Evolutionary conservation across 371 early-diverging fungal species (phyloP).

Genomic region (Mucor circinelloides): DNA sequence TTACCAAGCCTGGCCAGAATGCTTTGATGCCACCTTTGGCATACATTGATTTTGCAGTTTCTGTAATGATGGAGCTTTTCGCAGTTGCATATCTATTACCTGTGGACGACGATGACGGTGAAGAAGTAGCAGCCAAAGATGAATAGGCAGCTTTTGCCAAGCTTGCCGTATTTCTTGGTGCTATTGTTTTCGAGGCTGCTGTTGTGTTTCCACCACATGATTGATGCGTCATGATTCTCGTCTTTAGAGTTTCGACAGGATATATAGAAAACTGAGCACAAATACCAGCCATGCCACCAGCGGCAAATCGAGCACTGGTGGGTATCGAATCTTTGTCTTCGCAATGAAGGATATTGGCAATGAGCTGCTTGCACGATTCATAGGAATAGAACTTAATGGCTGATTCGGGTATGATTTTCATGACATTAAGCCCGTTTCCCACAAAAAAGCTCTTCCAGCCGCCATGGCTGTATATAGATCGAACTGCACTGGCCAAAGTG

Average conservation of each 20-base stretch:
- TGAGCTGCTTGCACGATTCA: conserved; percentile 61
- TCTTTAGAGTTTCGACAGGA: conserved; percentile 78
- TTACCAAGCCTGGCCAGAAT: conserved; percentile 74
- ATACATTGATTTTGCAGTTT: conserved; percentile 63
- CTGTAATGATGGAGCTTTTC: conserved; percentile 15
- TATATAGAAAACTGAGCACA: conserved; percentile 72
- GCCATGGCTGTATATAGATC: conserved; percentile 61
- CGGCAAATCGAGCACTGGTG: conserved; percentile 67
- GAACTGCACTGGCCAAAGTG: conserved; percentile 39
- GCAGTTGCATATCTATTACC: not conserved
- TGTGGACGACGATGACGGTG: not conserved
- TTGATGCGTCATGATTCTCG: conserved; percentile 66
- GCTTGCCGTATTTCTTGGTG: not conserved
- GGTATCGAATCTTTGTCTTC: conserved; percentile 58
- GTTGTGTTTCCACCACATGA: not conserved
- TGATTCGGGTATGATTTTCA: conserved; percentile 79
- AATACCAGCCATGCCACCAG: conserved; percentile 79
- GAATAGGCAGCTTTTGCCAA: conserved; percentile 8
- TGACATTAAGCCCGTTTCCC: conserved; percentile 75
- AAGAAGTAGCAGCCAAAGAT: not conserved
- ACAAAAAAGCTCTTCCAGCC: conserved; percentile 70
- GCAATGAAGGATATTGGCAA: conserved; percentile 43
- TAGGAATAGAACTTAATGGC: conserved; percentile 76
- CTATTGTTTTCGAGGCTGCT: not conserved
- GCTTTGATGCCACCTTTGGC: conserved; percentile 60